These are phyloP conservation scores for Fusarium avenaceum DNA, from an alignment of 2,329 filamentous ascomycete genomes.

Conservation along the genomic window DNA sequence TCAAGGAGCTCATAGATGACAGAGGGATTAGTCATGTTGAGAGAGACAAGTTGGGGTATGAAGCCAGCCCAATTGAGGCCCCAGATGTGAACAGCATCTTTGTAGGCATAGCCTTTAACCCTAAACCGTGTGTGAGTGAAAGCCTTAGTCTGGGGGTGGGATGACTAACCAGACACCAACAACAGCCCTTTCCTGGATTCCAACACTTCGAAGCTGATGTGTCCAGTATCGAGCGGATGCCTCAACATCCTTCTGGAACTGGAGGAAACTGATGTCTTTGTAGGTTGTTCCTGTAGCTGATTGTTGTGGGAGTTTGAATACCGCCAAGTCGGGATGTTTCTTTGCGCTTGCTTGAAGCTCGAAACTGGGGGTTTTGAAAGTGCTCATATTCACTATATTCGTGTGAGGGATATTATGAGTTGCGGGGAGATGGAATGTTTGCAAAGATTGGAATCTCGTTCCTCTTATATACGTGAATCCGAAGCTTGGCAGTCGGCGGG, in stretches of 20 bases:
- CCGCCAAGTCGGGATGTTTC: no score
- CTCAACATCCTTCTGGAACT: constrained; percentile 28
- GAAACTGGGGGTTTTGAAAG: no score
- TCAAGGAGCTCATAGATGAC: constrained; percentile 37
- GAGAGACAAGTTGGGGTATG: constrained; percentile 38
- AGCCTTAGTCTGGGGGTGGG: no score
- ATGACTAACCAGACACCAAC: constrained; percentile 39
- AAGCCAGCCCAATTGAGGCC: constrained; percentile 40
- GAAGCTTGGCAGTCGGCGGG: no score
- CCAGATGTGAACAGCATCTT: constrained; percentile 37
- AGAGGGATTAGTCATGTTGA: constrained; percentile 33
- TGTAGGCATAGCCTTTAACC: constrained; percentile 35
- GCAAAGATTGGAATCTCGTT: no score
- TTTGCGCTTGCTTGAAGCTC: no score
- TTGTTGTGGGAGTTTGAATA: no score
- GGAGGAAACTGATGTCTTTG: constrained; percentile 21
- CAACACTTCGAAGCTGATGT: not conserved
- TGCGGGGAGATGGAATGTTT: no score
- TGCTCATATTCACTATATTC: no score
- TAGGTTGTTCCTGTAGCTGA: no score
- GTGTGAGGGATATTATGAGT: no score
- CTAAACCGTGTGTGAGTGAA: not conserved
- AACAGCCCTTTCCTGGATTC: constrained; percentile 15
- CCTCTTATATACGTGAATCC: no score
- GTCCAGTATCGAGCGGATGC: constrained; percentile 32